Base-by-base conservation (phyloP, 106 monocot genomes). In the Acanthochlamys bracteata region DNA sequence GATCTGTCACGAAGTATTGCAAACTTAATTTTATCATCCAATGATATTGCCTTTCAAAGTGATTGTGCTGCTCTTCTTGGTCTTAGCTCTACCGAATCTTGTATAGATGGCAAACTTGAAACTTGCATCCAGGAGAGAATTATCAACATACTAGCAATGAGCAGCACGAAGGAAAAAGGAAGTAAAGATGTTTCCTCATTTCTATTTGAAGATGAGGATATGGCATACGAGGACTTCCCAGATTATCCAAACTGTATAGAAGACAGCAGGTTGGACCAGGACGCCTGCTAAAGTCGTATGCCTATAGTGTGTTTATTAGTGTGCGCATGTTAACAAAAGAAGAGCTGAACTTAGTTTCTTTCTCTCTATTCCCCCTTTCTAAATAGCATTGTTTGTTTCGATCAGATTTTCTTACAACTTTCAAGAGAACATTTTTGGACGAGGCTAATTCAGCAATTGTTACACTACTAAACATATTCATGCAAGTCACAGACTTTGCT, bases 1-100 rank as follows among this genome's bases (percentile, higher is more conserved):
- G 81, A 81, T 19, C 83, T 92, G 61, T 81, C 91, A 63, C 79
- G 74, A 77, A 24, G 83, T 25, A 71, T 86, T 14, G 80, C 83
- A 33, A 59, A 79, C 63, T 60, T 91, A 61, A 86, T 91, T 63
- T 22, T 67, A 25, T 81, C 86, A 33, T 86, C 91, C 15, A 79
- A 77, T 11, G 86, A 91, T 71, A 22, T 11, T 10, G 76, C 71
- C 19, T 91, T 91, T 78, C 80, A 73, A 65, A 20, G 10, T 17
- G 79, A 81, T 45, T 92, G 91, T 68, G 79, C 70, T 49, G 17
- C 72, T 43, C 71, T 84, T 74, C 79, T 92, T 16, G 86, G 81
- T 24, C 63, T 92, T 21, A 33, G 65, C 16, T 25, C 81, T 14
- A 24, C n/a, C 7, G 76, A 77, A 42, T 46, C 73, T 51, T n/a